phyloP scores from a whole-genome alignment of 2,329 filamentous ascomycete genomes.

The Pestalotiopsis sp. region DNA sequence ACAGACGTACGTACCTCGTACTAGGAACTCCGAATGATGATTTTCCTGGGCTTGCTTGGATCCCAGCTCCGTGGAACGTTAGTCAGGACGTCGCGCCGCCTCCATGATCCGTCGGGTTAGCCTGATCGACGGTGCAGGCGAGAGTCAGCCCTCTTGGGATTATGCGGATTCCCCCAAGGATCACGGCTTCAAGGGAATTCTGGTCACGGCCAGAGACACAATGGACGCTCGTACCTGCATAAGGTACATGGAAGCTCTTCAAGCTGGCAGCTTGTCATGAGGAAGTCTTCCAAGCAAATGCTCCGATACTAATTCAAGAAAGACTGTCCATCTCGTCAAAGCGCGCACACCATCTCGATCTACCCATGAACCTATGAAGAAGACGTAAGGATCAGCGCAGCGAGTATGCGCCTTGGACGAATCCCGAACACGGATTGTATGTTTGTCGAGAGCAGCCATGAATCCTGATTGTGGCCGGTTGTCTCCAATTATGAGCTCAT shows the following conservation, averaged over 20 bases:
- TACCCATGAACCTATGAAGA: neutral
- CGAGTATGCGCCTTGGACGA: neutral
- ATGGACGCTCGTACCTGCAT: neutral
- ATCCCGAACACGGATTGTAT: neutral
- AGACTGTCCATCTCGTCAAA: neutral
- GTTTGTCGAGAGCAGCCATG: neutral
- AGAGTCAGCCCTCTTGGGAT: neutral
- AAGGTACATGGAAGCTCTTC: neutral
- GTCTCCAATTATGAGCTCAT: too few relatives aligned
- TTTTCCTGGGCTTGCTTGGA: neutral
- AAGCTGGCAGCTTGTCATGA: neutral
- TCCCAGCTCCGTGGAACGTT: constrained; percentile 1
- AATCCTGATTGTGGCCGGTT: too few relatives aligned
- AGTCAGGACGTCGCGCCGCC: neutral
- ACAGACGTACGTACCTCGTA: too few relatives aligned
- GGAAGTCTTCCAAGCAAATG: neutral
- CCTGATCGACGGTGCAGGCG: neutral
- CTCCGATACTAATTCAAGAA: neutral
- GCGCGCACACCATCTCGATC: neutral
- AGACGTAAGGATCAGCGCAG: neutral
- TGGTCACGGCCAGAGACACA: too few relatives aligned
- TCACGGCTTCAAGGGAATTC: neutral
- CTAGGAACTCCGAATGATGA: neutral
- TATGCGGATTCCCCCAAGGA: neutral
- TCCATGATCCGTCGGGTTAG: neutral